Evolutionary conservation across 2,329 filamentous ascomycete genomes (phyloP), one percentile per base, ranked within the genome.

Genomic region (Passalora sequoiae): DNA sequence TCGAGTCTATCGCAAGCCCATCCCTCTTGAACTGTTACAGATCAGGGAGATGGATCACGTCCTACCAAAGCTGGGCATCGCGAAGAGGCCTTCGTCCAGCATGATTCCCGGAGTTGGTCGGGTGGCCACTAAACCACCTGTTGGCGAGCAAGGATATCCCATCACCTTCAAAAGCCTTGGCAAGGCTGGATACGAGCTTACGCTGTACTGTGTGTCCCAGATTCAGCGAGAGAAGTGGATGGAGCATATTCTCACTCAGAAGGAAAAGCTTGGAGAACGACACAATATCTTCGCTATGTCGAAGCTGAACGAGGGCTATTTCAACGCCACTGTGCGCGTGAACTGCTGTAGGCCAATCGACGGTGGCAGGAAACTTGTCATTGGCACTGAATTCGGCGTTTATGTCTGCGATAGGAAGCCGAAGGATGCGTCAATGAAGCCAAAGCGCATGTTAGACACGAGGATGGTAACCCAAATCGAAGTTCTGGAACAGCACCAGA

Each of bases 11-110:
- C 81, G 89, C 59, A 87, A 89, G 71, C 92, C 92, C 1, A 98
- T 98, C 54, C 92, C 92, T 10, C 71, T 98, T 22, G 92, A 98
- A 64, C 75, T 98, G 5, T 75, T 98, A 12, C 83, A 92, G 17
- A 97, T 98, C 55, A 83, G 85, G 40, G 91, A 97, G 63, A 97
- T 98, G 91, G 91, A 97, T 40, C 89, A 96, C 63, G 83, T 97
- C 21, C 86, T 95, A 30, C 89, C 89, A 3, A 82, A 79, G 51
- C 68, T 83, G 37, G 89, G 89, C 17, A 75, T 88, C 33, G 74
- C 88, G 24, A 97, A 95, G 69, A 78, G 92, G 39, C 83, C 89
- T 10, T 94, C 91, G 1, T 92, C 89, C 2, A 91, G 88, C 63
- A 73, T 97, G 58, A 79, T 94, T 32, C 75, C 78, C 17, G 75